These are phyloP conservation scores for Penicillium chermesinum DNA, from an alignment of 495 filamentous ascomycete species.

Conservation along the genomic window DNA sequence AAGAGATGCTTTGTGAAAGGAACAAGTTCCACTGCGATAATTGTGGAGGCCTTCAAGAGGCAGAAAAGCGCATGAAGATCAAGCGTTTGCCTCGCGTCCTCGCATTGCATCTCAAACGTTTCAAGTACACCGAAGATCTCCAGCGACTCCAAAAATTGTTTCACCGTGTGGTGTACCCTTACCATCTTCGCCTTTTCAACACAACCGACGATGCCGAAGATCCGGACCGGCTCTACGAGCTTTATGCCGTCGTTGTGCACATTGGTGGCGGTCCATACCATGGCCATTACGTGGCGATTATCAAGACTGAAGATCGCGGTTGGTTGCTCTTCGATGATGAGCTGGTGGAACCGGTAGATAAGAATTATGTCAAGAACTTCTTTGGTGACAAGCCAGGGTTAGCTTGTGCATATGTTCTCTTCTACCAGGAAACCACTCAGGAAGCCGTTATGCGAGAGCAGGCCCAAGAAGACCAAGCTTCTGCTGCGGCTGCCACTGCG, in stretches of 20 bases:
- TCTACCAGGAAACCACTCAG: slow-evolving; percentile 94
- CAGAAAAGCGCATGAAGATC: slow-evolving; percentile 98
- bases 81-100: slow-evolving; percentile 89
- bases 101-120: slow-evolving; percentile 88
- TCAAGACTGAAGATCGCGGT: slow-evolving; percentile 93
- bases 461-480: slow-evolving; percentile 67
- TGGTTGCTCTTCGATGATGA: slow-evolving; percentile 98
- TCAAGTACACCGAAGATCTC: slow-evolving; percentile 96
- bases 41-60: slow-evolving; percentile 94
- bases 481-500: slow-evolving; percentile 36
- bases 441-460: slow-evolving; percentile 84
- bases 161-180: slow-evolving; percentile 94
- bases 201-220: slow-evolving; percentile 96
- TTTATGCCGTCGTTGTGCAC: slow-evolving; percentile 98
- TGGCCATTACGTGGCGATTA: slow-evolving; percentile 94
- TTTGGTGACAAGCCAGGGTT: slow-evolving; percentile 89
- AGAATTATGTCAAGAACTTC: slow-evolving; percentile 94
- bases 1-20: slow-evolving; percentile 97
- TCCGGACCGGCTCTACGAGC: slow-evolving; percentile 88
- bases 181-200: slow-evolving; percentile 93
- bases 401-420: slow-evolving; percentile 94
- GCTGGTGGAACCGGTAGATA: slow-evolving; percentile 96
- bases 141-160: slow-evolving; percentile 93
- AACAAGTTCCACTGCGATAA: slow-evolving; percentile 99
- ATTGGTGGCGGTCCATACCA: slow-evolving; percentile 98